Evolutionary conservation across 1,139 yeast species (phyloP), one percentile per base, ranked within the genome.

Genomic region (Candida smagusa): DNA sequence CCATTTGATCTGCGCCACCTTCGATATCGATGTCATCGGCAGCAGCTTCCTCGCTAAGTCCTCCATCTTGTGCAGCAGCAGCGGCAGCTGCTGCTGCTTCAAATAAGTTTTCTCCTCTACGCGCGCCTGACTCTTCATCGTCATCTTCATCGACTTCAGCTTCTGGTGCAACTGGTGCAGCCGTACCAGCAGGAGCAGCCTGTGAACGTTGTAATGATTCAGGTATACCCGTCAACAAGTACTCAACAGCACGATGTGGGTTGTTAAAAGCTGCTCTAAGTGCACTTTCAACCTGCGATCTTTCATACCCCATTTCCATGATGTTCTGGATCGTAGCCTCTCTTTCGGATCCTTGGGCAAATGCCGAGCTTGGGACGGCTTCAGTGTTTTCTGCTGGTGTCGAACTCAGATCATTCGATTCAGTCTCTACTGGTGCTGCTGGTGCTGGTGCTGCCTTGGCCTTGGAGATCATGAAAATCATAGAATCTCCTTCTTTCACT

Each of bases 171-270:
- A 55, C 52, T 12, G 53, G 49, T 3, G 59, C 56, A 13, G 33
- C 33, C 9, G 37, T 9, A 4, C 37, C 31, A 9, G 36, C 41
- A 16, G 30, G 30, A 9, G 30, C 24, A 9, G 52, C 43, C 37
- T 53, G 52, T 28, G 59, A 61, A 11, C 58, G 56, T 53, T 67
- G 73, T 46, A 73, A 65, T 36, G 74, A 62, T 49, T 84, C 92
- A 28, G 97, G 97, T 37, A 92, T 80, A 4, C 97, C 97, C 31
- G 90, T 87, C 50, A 92, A 68, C 41, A 92, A 72, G 59, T 92
- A 90, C 59, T 94, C 98, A 6, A 90, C 97, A 0, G 99, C 99
- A 54, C 98, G 81, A 57, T 92, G 97, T 21, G 99, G 98, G 63
- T 92, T 90, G 64, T 92, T 92, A 66, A 82, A 92, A 0, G 98